Base-by-base conservation (phyloP, 2,329 filamentous ascomycete species). In the Sarocladium strictum region DNA sequence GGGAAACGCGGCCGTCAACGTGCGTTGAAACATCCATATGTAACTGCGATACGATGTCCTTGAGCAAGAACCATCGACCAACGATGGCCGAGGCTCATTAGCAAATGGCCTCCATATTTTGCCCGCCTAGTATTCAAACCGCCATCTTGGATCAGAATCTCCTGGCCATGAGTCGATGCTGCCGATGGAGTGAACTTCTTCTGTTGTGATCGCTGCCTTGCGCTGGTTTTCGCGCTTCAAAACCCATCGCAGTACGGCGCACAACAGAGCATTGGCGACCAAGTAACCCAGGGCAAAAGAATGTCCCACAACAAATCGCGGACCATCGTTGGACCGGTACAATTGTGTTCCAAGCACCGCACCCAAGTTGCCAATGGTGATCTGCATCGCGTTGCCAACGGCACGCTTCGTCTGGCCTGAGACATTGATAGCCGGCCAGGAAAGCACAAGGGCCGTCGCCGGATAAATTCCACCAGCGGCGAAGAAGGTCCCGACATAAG, bases 341-440 rank as follows among this genome's bases (percentile, higher is more conserved):
- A 90, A 65, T 66, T 90, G 85, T 1, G 85, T 89, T 0, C 85
- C 86, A 23, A 90, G 60, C 0, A 89, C 83, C 0, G 84, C 85
- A 0, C 85, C 86, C 1, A 86, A 63, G 59, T 88, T 89, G 0
- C 85, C 86, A 52, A 89, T 84, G 10, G 80, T 85, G 55, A 89
- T 88, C 60, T 88, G 85, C 78, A 89, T 81, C 0, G 82, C 86
- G 49, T 85, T 87, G 2, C 81, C 83, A 3, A 84, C 81, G 1
- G 82, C 83, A 1, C 86, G 75, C 67, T 89, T 89, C 0, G 84
- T 87, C 67, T 88, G 84, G 0, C 84, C 84, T 0, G 82, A 84
- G 0, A 89, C 83, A 56, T 89, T 89, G 65, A 86, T 87, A 1
- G 85, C 85, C 0, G 85, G 83, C 85, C 86, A 89, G 1, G 81